Evolutionary conservation across 2,329 filamentous ascomycete species (phyloP).

Genomic region (Escovopsis weberi): DNA sequence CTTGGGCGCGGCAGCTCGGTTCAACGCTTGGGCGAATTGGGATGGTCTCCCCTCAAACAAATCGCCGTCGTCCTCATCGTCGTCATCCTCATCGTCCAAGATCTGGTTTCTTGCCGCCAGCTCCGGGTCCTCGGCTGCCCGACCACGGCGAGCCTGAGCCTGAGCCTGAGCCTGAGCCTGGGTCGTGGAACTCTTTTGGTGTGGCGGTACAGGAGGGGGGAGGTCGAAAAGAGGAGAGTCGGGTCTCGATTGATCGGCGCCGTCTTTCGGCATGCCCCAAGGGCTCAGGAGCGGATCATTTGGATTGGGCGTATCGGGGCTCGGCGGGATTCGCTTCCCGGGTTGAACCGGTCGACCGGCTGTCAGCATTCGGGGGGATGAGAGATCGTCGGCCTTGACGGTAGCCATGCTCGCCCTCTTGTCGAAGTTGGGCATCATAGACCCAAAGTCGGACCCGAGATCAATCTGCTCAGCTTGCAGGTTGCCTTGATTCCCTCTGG

Average conservation of each 20-base stretch:
- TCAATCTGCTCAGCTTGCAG: conserved; percentile 33
- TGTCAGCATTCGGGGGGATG: conserved; percentile 30
- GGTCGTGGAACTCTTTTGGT: conserved; percentile 13
- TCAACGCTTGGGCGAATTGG: conserved; percentile 21
- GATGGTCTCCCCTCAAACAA: conserved; percentile 36
- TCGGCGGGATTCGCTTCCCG: conserved; percentile 23
- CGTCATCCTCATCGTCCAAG: conserved; percentile 26
- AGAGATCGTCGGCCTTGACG: conserved; percentile 25
- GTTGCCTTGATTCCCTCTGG: conserved; percentile 37
- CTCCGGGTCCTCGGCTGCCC: conserved; percentile 37
- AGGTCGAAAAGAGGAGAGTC: conserved; percentile 23
- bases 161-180: conserved; percentile 6
- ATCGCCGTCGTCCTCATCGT: conserved; percentile 31
- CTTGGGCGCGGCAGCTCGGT: conserved; percentile 19
- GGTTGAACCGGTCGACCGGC: conserved; percentile 28
- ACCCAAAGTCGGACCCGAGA: conserved; percentile 42
- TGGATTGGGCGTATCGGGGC: conserved; percentile 29
- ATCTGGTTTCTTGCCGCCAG: conserved; percentile 22
- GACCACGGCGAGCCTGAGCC: conserved; percentile 18
- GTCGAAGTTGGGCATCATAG: conserved; percentile 40
- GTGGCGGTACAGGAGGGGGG: conserved; percentile 26
- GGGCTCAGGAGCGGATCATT: conserved; percentile 33
- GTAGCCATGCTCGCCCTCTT: conserved; percentile 39
- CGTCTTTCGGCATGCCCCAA: conserved; percentile 33
- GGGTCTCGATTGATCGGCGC: conserved; percentile 30